Percentiles rank a stretch among this genome's conserved stretches.
Evolutionary conservation across 2,329 filamentous ascomycete species (phyloP).

Genomic region (Dactylonectria macrodidyma): DNA sequence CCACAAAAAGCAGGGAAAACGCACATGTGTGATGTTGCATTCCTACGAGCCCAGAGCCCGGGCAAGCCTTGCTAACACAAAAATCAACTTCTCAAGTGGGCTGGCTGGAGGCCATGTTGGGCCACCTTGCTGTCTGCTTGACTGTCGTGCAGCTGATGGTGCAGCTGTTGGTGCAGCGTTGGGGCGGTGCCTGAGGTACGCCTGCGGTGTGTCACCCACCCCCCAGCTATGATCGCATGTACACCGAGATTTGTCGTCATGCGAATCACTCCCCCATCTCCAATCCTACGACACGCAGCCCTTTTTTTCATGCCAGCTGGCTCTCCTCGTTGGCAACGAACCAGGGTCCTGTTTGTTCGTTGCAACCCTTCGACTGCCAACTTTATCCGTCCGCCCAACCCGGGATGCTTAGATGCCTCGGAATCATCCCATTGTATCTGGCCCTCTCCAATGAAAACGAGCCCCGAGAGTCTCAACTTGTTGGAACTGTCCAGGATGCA

Average conservation of each 20-base stretch:
- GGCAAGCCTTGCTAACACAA: neutral
- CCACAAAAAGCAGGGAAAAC: neutral
- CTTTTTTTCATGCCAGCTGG: conserved; percentile 23
- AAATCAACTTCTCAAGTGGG: neutral
- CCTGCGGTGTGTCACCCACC: conserved; percentile 7
- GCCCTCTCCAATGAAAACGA: conserved; percentile 9
- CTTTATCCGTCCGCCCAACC: conserved; percentile 28
- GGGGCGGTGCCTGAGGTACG: neutral
- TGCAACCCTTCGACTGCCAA: neutral
- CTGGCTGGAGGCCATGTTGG: conserved; percentile 10
- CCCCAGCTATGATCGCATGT: conserved; percentile 13
- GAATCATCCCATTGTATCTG: conserved; percentile 8
- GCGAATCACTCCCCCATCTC: conserved; percentile 4
- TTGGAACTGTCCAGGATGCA: conserved; percentile 11
- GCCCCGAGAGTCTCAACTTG: neutral
- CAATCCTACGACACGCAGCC: conserved; percentile 24
- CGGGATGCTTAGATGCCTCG: conserved; percentile 18
- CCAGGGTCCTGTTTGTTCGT: conserved; percentile 13
- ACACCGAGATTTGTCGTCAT: conserved; percentile 29
- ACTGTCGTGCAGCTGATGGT: neutral
- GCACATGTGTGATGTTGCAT: neutral
- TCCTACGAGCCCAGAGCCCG: neutral
- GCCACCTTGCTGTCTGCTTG: neutral
- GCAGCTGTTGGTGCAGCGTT: neutral
- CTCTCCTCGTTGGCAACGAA: conserved; percentile 16